A percentile compares a stretch with the other conserved stretches of the same genome.
Conservation (phyloP, 73 alveolate genomes). For the Uronychia binucleata region DNA sequence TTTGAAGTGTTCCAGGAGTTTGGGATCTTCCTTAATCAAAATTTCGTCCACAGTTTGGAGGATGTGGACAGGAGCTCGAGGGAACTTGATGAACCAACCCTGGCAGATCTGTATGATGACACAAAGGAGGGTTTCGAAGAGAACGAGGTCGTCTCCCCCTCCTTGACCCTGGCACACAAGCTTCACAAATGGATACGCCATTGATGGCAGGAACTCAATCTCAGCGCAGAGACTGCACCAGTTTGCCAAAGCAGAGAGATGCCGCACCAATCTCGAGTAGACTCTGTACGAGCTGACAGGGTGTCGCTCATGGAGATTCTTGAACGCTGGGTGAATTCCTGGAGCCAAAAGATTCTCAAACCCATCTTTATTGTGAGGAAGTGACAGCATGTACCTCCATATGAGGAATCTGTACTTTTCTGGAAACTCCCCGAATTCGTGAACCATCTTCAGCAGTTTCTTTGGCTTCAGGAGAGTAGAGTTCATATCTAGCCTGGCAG, state of each 20-base stretch:
- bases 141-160: conserved; percentile 33
- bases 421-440: conserved; percentile 57
- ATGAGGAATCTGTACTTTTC: conserved; percentile 57
- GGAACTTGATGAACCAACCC: conserved; percentile 40
- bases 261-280: conserved; percentile 57
- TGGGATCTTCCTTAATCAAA: conserved; percentile 9
- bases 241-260: conserved; percentile 61
- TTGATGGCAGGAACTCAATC: conserved; percentile 63
- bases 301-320: conserved; percentile 36
- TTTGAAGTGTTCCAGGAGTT: conserved; percentile 17
- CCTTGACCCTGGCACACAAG: conserved; percentile 11
- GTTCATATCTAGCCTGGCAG: conserved; percentile 20
- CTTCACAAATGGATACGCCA: conserved; percentile 67
- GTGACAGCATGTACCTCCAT: conserved; percentile 54
- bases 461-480: neutral
- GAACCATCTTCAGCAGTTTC: conserved; percentile 39
- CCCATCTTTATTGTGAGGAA: conserved; percentile 60
- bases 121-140: conserved; percentile 26
- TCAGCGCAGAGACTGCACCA: conserved; percentile 73
- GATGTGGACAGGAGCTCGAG: conserved; percentile 29
- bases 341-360: conserved; percentile 25
- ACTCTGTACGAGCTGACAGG: conserved; percentile 46
- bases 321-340: conserved; percentile 65
- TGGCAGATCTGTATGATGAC: conserved; percentile 16
- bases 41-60: conserved; percentile 18